Percentiles rank a stretch among this genome's conserved stretches.
Conservation (phyloP, 305 asterid genomes). For the Nicotiana rustica region DNA sequence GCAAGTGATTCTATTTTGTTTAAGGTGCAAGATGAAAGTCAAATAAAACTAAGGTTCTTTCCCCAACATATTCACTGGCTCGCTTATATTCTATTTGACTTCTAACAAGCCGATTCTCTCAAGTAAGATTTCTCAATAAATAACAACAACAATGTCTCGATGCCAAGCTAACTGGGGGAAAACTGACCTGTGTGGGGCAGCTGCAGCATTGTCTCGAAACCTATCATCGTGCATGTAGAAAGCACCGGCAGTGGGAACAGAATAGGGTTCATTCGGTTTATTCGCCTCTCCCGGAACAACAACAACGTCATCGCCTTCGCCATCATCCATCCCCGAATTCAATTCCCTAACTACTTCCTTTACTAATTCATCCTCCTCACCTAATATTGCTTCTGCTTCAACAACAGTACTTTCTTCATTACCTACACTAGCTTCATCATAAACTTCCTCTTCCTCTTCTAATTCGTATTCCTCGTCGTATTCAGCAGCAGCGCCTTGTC, state of each 20-base stretch:
- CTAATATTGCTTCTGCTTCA: conserved; percentile 39
- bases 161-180: not conserved
- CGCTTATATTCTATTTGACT: not conserved
- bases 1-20: not conserved
- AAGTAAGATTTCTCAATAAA: not conserved
- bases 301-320: conserved; percentile 44
- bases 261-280: conserved; percentile 78
- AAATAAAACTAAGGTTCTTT: not conserved
- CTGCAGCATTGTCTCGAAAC: conserved; percentile 78
- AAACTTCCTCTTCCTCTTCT: conserved; percentile 49
- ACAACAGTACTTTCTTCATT: conserved; percentile 39
- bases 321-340: conserved; percentile 31
- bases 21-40: not conserved
- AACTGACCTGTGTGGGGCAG: conserved; percentile 74
- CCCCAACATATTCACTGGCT: not conserved
- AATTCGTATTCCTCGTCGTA: conserved; percentile 71
- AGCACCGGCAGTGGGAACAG: conserved; percentile 97
- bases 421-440: conserved; percentile 43
- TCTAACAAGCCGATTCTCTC: not conserved
- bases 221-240: conserved; percentile 99
- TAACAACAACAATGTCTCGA: not conserved
- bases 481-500: conserved; percentile 78
- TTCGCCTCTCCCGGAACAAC: conserved; percentile 54
- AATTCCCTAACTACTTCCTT: conserved; percentile 34
- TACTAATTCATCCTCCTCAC: conserved; percentile 36